Conservation (phyloP, 352 stramenopile genomes). For the Phytophthora pini region DNA sequence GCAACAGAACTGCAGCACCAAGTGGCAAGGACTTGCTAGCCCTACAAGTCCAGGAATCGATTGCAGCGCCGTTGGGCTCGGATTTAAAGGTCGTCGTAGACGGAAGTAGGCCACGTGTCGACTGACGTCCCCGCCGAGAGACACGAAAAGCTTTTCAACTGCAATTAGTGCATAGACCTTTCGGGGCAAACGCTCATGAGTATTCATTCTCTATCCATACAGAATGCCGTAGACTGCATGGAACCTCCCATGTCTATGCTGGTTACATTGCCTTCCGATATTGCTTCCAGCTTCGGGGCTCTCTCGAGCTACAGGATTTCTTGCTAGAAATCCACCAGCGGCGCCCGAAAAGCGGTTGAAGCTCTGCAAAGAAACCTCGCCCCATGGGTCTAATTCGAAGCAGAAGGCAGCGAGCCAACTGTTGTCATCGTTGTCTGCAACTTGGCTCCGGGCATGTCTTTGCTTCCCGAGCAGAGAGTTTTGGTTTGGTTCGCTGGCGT, state of each 20-base stretch:
- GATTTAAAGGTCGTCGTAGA: no score
- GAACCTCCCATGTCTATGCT: slow-evolving; percentile 24
- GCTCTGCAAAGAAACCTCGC: slow-evolving; percentile 1
- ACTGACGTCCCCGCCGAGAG: slow-evolving; percentile 15
- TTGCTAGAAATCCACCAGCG: background rate
- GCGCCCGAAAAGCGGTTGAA: background rate
- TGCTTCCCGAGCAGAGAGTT: slow-evolving; percentile 6
- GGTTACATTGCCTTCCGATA: background rate
- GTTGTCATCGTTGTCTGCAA: slow-evolving; percentile 7
- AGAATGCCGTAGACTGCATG: background rate
- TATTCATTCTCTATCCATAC: slow-evolving; percentile 8
- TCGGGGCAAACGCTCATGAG: slow-evolving; percentile 8
- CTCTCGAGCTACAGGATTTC: slow-evolving; percentile 4
- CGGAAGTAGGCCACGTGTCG: slow-evolving; percentile 5
- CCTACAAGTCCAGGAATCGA: no score
- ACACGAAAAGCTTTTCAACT: slow-evolving; percentile 22
- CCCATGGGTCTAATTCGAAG: background rate
- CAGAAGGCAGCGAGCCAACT: slow-evolving; percentile 8
- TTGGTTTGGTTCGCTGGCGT: background rate
- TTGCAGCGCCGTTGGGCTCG: no score
- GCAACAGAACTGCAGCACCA: no score
- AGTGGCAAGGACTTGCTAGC: no score
- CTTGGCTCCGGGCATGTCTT: background rate
- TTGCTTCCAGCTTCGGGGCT: no score
- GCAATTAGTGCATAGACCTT: slow-evolving; percentile 33